These are phyloP conservation scores for Cyanidiococcus yangmingshanensis DNA, from an alignment of 23 red algal genomes.

Conservation along the genomic window DNA sequence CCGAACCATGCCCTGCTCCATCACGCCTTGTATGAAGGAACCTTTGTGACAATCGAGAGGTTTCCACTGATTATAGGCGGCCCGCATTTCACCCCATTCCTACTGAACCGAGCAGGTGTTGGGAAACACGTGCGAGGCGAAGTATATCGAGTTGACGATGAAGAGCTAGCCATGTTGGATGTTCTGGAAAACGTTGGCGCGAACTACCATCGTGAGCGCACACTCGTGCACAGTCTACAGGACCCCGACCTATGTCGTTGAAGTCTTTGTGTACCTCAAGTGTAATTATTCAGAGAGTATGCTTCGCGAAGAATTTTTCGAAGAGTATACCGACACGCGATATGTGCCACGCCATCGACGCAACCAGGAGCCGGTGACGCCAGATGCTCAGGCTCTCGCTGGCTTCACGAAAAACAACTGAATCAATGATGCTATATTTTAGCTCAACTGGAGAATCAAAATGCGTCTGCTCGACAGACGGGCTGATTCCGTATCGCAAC, in stretches of 20 bases:
- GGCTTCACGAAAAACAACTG: too few relatives aligned
- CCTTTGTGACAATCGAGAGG: conserved; percentile 39
- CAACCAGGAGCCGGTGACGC: not conserved
- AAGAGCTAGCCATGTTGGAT: conserved; percentile 61
- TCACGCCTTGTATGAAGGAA: conserved; percentile 45
- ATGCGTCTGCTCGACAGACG: too few relatives aligned
- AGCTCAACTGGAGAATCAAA: too few relatives aligned
- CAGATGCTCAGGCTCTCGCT: not conserved
- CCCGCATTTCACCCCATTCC: conserved; percentile 55
- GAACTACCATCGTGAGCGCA: conserved; percentile 58
- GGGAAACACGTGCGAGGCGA: conserved; percentile 75
- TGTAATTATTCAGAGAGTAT: conserved; percentile 40
- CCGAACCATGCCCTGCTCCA: conserved; percentile 54
- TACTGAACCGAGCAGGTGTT: conserved; percentile 36
- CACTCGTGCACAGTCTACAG: conserved; percentile 17
- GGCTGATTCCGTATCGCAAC: too few relatives aligned
- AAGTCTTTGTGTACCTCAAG: conserved; percentile 72
- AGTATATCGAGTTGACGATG: conserved; percentile 58
- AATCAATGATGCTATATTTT: too few relatives aligned
- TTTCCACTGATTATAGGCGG: conserved; percentile 82
- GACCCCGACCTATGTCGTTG: conserved; percentile 28
- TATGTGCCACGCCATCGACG: conserved; percentile 64
- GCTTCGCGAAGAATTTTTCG: conserved; percentile 19
- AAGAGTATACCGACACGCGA: conserved; percentile 64
- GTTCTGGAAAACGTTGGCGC: conserved; percentile 72